Percentiles rank a stretch among this genome's conserved stretches.
phyloP scores from a whole-genome alignment of 805 yeast species.

The Candida namnaoensis region DNA sequence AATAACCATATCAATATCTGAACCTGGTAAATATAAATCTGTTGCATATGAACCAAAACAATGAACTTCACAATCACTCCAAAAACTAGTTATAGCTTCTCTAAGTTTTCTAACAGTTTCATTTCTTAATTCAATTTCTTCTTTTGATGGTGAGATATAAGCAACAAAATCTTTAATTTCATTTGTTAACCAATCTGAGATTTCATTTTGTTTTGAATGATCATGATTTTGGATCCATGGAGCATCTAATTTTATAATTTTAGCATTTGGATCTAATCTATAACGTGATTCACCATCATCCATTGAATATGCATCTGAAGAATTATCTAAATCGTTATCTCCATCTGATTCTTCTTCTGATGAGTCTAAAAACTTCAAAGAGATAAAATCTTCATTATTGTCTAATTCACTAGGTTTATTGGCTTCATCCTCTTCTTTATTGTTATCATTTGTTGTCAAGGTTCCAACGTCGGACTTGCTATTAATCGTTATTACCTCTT shows the following conservation, averaged over 20 bases:
- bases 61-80: conserved; percentile 74
- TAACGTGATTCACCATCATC: conserved; percentile 14
- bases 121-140: conserved; percentile 64
- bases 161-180: conserved; percentile 81
- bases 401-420: conserved; percentile 19
- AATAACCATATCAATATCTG: conserved; percentile 92
- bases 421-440: conserved; percentile 16
- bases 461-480: not conserved
- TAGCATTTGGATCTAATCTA: conserved; percentile 5
- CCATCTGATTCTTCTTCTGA: conserved; percentile 18
- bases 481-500: not conserved
- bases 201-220: conserved; percentile 66
- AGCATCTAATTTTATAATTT: conserved; percentile 19
- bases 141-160: conserved; percentile 77
- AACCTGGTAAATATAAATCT: conserved; percentile 86
- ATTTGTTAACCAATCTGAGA: conserved; percentile 78
- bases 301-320: conserved; percentile 18
- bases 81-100: conserved; percentile 39
- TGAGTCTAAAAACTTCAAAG: conserved; percentile 25
- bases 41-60: conserved; percentile 96
- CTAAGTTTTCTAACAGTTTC: conserved; percentile 53
- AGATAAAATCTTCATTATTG: conserved; percentile 32
- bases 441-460: conserved; percentile 1
- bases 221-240: conserved; percentile 82
- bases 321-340: conserved; percentile 9